phyloP scores from a whole-genome alignment of 768 basidiomycete genomes.

The Mycena olivaceomarginata region DNA sequence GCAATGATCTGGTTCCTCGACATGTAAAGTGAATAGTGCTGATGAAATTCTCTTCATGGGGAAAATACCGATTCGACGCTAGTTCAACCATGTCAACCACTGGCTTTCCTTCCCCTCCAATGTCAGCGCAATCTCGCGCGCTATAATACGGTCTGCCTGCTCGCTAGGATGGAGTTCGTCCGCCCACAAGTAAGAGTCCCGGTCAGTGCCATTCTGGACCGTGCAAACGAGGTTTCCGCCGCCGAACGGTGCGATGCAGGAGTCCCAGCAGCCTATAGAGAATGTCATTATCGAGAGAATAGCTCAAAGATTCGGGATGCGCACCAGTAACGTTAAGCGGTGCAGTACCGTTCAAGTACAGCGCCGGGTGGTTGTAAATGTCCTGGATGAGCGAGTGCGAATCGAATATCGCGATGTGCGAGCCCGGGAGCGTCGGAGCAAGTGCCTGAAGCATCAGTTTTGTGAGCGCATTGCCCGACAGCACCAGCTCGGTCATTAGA shows the following conservation, averaged over 20 bases:
- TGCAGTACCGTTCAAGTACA: constrained; percentile 79
- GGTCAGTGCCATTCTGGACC: constrained; percentile 61
- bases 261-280: constrained; percentile 55
- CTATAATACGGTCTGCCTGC: constrained; percentile 73
- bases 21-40: too few relatives aligned
- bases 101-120: constrained; percentile 63
- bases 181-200: constrained; percentile 78
- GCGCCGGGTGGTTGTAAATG: constrained; percentile 69
- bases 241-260: constrained; percentile 56
- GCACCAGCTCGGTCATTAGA: constrained; percentile 71
- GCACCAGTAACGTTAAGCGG: constrained; percentile 72
- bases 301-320: constrained; percentile 65
- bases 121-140: constrained; percentile 69
- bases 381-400: constrained; percentile 77
- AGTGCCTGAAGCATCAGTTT: constrained; percentile 69
- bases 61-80: not conserved
- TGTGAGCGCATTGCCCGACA: constrained; percentile 70
- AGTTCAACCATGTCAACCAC: constrained; percentile 71
- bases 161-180: constrained; percentile 79
- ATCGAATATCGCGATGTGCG: constrained; percentile 82
- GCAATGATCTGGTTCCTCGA: too few relatives aligned
- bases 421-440: constrained; percentile 66
- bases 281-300: constrained; percentile 52
- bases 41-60: too few relatives aligned
- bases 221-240: constrained; percentile 56